Evolutionary conservation across 495 filamentous ascomycete genomes (phyloP), one percentile per base, ranked within the genome.

Genomic region (Neurospora terricola): DNA sequence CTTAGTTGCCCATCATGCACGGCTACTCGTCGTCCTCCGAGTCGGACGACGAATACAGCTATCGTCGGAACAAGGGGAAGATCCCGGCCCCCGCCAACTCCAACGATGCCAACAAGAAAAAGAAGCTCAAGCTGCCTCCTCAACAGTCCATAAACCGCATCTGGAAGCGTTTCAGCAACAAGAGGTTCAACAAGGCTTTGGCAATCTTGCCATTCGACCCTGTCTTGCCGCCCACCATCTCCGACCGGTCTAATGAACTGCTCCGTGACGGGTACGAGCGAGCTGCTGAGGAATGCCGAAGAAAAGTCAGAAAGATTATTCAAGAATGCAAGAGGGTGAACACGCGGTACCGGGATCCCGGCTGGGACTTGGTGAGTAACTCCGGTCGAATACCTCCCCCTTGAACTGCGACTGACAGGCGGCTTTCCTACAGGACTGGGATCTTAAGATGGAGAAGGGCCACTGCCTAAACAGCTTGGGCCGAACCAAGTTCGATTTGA

Each of bases 271-370:
- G 90, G 2, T 97, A 94, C 73, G 89, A 95, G 75, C 88, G 94
- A 75, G 94, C 93, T 0, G 87, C 83, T 14, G 85, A 85, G 11
- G 89, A 90, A 76, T 98, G 95, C 80, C 84, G 85, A 59, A 85
- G 86, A 38, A 94, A 94, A 71, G 94, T 98, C n/a, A 87, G 89
- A 27, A 93, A 93, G 78, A 97, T 97, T 74, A 90, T 91, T 9
- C 90, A 89, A 75, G 94, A 97, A 81, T 98, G 94, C 80, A 84
- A 88, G 74, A 86, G 92, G 21, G 86, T 96, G 37, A 98, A 98
- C 76, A 92, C 92, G 79, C 94, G 94, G 76, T 98, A 97, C 76
- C 88, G 92, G 16, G 95, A 98, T 82, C 89, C 91, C 11, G 90
- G 94, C 75, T 97, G 96, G 79, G 93, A 98, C 81, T 88, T 80